Base-by-base conservation (phyloP, 305 asterid genomes). In the Rubia balearica region DNA sequence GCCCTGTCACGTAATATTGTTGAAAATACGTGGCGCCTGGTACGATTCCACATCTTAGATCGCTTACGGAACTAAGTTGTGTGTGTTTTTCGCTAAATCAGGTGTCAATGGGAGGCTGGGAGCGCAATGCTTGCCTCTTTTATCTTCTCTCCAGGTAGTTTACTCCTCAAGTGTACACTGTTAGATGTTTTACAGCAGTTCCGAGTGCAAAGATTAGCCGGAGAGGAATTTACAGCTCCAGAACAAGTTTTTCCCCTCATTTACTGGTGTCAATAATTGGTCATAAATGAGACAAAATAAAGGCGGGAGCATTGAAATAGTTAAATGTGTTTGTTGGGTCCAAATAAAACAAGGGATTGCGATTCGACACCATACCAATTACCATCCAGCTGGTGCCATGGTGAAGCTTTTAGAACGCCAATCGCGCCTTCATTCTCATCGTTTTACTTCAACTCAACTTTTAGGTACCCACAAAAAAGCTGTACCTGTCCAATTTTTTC, bases 361-460 rank as follows among this genome's bases (percentile, higher is more conserved):
- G 21, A 14, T 24, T 38, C 43, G 16, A 67, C 59, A 55, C 13
- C 65, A 55, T 46, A 36, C n/a, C 27, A 24, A 24, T 24, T 24
- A 24, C 24, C 53, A 12, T 56, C 49, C 73, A 69, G 65, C 65
- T 69, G 73, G 65, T 55, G 55, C 22, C 36, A 53, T 24, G 24
- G 5, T 2, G 69, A 38, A 63, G 41, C 61, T 10, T 73, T 83
- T 80, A 69, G 81, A 86, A 77, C 88, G 86, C 72, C 85, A 83
- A 83, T 86, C 82, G 78, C 90, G 90, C 87, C 83, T 76, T 75
- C 67, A 76, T 40, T 71, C 30, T 69, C 73, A 8, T 56, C 30
- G 42, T 53, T 14, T 30, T 8, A n/a, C 8, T 56, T 21, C 30
- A 56, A 56, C 21, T 56, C 42, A 56, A 38, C 13, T 8, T 40